A percentile compares a stretch with the other conserved stretches of the same genome.
Evolutionary conservation across 192 early-diverging fungal species (phyloP).

Genomic region (Umbelopsis sp.): DNA sequence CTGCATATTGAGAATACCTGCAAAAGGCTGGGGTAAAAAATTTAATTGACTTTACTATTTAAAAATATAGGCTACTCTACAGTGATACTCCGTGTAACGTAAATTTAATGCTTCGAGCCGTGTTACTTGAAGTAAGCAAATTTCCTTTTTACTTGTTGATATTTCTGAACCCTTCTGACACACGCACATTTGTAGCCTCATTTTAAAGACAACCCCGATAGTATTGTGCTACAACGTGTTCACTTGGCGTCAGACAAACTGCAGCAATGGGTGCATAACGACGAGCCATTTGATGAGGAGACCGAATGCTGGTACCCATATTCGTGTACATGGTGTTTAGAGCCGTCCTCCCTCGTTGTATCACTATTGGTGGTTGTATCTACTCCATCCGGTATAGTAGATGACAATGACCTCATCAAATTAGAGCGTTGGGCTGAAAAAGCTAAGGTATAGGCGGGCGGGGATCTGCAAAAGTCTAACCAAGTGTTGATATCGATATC

Average conservation of each 20-base stretch:
- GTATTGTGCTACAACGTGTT: constrained; percentile 20
- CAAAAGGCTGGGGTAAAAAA: not conserved
- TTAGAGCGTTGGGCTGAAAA: constrained; percentile 1
- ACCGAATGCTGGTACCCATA: not conserved
- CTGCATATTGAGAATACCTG: not conserved
- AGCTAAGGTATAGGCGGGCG: not conserved
- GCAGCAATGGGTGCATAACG: constrained; percentile 1
- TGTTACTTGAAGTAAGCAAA: constrained; percentile 1
- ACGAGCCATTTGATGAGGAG: not conserved
- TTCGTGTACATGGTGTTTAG: not conserved
- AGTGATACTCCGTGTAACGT: constrained; percentile 8
- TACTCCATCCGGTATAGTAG: not conserved
- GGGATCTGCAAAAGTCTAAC: not conserved
- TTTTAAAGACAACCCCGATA: constrained; percentile 13
- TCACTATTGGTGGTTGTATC: not conserved
- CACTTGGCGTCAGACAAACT: constrained; percentile 11
- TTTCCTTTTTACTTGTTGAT: not conserved
- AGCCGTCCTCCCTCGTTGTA: not conserved
- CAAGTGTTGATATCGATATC: not conserved
- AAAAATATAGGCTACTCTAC: constrained; percentile 4
- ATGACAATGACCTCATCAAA: not conserved
- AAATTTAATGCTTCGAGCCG: constrained; percentile 9
- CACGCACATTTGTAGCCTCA: not conserved
- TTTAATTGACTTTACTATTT: not conserved
- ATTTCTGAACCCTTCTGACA: not conserved